A percentile compares a stretch with the other conserved stretches of the same genome.
Evolutionary conservation across 2,329 filamentous ascomycete genomes (phyloP).

Genomic region (Colletotrichum somersetense): DNA sequence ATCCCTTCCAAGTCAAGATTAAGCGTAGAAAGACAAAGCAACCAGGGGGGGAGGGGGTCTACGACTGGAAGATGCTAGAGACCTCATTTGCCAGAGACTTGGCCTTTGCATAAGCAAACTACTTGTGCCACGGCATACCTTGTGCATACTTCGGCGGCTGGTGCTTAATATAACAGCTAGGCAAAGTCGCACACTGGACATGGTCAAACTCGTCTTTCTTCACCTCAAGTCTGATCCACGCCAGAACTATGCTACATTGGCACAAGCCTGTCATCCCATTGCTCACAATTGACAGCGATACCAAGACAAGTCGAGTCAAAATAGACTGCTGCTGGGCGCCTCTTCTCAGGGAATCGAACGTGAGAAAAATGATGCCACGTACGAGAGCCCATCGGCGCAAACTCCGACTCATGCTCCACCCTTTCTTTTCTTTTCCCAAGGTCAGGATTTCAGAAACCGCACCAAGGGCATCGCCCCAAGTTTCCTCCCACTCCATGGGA

Average conservation of each 20-base stretch:
- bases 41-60: not conserved
- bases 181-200: slow-evolving; percentile 16
- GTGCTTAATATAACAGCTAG: slow-evolving; percentile 3
- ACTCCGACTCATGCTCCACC: slow-evolving; percentile 21
- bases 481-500: slow-evolving; percentile 7
- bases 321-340: not conserved
- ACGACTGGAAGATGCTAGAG: not conserved
- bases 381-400: slow-evolving; percentile 22
- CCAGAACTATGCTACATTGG: slow-evolving; percentile 16
- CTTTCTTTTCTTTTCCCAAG: not conserved
- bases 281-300: slow-evolving; percentile 23
- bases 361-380: slow-evolving; percentile 20
- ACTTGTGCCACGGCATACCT: not conserved
- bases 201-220: not conserved
- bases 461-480: slow-evolving; percentile 37
- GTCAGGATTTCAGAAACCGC: slow-evolving; percentile 3
- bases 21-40: not conserved
- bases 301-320: slow-evolving; percentile 3
- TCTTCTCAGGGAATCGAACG: not conserved
- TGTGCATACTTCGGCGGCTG: not conserved
- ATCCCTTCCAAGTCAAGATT: not conserved
- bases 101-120: not conserved
- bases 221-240: slow-evolving; percentile 34
- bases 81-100: not conserved
- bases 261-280: slow-evolving; percentile 25